These are phyloP conservation scores for Gnetum montanum DNA, from an alignment of 75 land plant species.

Conservation along the genomic window DNA sequence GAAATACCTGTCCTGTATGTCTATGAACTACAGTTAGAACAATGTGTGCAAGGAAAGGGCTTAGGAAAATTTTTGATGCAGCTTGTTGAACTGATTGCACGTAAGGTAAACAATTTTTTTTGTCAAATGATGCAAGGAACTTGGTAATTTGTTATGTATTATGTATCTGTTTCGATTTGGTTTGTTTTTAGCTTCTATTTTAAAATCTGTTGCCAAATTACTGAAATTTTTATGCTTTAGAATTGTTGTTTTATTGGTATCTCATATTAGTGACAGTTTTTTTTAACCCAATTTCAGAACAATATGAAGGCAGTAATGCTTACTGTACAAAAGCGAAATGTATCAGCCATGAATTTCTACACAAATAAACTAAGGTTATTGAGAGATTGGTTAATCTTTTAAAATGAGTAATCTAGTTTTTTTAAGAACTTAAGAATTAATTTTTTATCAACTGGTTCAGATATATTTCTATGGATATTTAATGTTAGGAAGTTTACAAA, in stretches of 20 bases:
- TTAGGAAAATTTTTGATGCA: conserved; percentile 95
- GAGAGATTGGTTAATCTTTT: too few species aligned
- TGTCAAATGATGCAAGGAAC: too few species aligned
- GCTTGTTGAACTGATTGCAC: conserved; percentile 79
- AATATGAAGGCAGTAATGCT: conserved; percentile 85
- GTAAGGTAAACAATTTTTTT: too few species aligned
- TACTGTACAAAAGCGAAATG: conserved; percentile 83
- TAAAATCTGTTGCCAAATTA: neutral
- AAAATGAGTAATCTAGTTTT: too few species aligned
- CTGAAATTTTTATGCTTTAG: neutral
- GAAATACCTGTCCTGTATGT: conserved; percentile 87
- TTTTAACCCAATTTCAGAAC: conserved; percentile 31
- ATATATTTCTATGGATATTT: neutral
- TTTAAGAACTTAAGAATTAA: too few species aligned
- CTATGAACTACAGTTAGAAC: conserved; percentile 87
- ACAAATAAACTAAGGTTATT: conserved; percentile 64
- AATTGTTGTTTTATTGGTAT: too few species aligned
- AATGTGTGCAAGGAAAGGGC: conserved; percentile 67
- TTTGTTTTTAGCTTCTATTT: neutral
- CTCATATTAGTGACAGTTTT: too few species aligned
- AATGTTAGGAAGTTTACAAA: neutral
- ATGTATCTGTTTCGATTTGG: neutral
- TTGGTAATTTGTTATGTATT: neutral
- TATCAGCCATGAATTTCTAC: conserved; percentile 75
- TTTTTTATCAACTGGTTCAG: too few species aligned